A percentile compares a stretch with the other conserved stretches of the same genome.
These are phyloP conservation scores for Pezicula carpinea DNA, from an alignment of 2,329 filamentous ascomycete genomes.

Conservation along the genomic window DNA sequence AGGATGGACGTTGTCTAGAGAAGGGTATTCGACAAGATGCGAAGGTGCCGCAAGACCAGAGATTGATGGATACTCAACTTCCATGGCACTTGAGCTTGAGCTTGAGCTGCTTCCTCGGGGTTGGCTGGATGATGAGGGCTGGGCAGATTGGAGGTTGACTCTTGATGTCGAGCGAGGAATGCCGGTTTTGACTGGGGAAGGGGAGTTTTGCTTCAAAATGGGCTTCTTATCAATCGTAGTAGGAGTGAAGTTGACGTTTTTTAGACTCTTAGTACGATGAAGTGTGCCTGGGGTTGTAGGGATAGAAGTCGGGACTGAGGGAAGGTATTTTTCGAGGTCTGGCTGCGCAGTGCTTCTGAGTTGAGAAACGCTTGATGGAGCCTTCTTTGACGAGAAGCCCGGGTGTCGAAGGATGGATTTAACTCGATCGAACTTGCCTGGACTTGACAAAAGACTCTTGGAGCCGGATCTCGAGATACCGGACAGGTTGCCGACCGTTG, in stretches of 20 bases:
- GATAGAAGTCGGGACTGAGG: slow-evolving; percentile 45
- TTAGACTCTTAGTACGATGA: slow-evolving; percentile 52
- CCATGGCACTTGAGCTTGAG: slow-evolving; percentile 22
- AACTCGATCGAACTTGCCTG: slow-evolving; percentile 39
- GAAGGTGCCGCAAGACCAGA: slow-evolving; percentile 27
- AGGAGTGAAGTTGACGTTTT: slow-evolving; percentile 77
- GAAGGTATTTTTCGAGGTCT: slow-evolving; percentile 51
- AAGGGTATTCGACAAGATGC: slow-evolving; percentile 23
- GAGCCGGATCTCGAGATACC: slow-evolving; percentile 25
- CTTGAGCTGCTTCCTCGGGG: neutral
- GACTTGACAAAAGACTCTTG: slow-evolving; percentile 17
- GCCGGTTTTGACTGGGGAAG: slow-evolving; percentile 50
- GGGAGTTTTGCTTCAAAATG: slow-evolving; percentile 42
- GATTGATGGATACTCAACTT: slow-evolving; percentile 50
- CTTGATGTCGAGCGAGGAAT: slow-evolving; percentile 39
- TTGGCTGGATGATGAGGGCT: slow-evolving; percentile 28
- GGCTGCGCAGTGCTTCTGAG: slow-evolving; percentile 37
- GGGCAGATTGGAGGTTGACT: slow-evolving; percentile 30
- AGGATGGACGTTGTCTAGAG: slow-evolving; percentile 20
- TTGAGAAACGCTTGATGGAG: slow-evolving; percentile 17
- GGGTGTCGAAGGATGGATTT: slow-evolving; percentile 51
- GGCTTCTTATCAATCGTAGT: slow-evolving; percentile 49
- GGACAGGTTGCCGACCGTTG: slow-evolving; percentile 42
- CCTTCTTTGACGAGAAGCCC: slow-evolving; percentile 18
- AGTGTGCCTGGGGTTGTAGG: slow-evolving; percentile 52